Conservation (phyloP, 345 rosid genomes). For the Ricinus communis region DNA sequence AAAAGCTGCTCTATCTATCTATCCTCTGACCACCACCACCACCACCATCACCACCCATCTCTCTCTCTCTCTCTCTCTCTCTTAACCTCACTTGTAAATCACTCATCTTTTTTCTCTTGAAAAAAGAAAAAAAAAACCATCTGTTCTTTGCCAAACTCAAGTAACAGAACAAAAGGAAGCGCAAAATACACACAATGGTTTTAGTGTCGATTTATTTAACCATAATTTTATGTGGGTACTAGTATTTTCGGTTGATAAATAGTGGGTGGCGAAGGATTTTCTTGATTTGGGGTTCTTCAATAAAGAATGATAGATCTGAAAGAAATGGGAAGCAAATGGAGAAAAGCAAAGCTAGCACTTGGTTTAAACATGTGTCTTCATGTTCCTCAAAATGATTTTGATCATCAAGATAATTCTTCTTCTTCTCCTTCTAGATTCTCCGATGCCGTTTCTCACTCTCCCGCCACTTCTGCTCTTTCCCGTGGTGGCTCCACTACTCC, state of each 20-base stretch:
- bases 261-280: neutral
- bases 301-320: slow-evolving; percentile 15
- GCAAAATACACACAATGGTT: neutral
- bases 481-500: slow-evolving; percentile 43
- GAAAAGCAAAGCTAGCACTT: slow-evolving; percentile 70
- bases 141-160: neutral
- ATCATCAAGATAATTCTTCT: slow-evolving; percentile 10
- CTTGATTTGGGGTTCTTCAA: neutral
- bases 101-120: slow-evolving; percentile 12
- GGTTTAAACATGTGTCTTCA: slow-evolving; percentile 71
- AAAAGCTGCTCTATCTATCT: slow-evolving; percentile 6
- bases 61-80: slow-evolving; percentile 19
- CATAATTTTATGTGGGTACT: neutral
- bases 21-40: slow-evolving; percentile 25
- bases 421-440: slow-evolving; percentile 36
- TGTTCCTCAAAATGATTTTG: slow-evolving; percentile 45
- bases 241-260: neutral
- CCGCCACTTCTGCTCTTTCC: slow-evolving; percentile 18
- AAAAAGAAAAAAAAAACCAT: neutral
- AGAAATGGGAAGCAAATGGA: slow-evolving; percentile 84
- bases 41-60: neutral
- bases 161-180: neutral
- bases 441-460: slow-evolving; percentile 42
- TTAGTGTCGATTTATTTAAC: neutral
- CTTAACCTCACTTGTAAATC: slow-evolving; percentile 17